phyloP scores from a whole-genome alignment of 208 protist genomes.

The Histomonas meleagridis region DNA sequence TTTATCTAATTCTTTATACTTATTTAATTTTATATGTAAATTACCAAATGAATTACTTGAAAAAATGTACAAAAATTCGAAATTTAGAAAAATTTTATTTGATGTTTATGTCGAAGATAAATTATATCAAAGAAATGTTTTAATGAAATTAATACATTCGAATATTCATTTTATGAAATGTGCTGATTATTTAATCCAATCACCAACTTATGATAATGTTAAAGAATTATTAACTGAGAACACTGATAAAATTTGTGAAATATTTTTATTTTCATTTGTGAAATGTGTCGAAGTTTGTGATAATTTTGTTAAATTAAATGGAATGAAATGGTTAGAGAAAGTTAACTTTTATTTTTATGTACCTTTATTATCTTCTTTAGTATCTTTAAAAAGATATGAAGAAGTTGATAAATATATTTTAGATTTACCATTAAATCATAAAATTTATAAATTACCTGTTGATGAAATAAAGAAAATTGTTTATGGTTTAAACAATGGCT shows the following conservation, averaged over 20 bases:
- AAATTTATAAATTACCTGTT: not conserved
- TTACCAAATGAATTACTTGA: no score
- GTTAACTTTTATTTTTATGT: not conserved
- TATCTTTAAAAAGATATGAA: not conserved
- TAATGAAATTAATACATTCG: no score
- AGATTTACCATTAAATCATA: not conserved
- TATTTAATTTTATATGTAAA: no score
- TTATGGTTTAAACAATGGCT: not conserved
- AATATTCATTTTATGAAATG: no score
- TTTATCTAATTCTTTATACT: no score
- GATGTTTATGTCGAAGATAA: no score
- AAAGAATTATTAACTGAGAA: no score
- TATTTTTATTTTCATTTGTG: not conserved
- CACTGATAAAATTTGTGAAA: not conserved
- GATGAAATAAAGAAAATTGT: not conserved
- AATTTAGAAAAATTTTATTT: no score
- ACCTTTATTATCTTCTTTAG: not conserved
- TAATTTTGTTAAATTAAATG: not conserved
- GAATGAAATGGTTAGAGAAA: not conserved
- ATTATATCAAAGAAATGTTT: no score
- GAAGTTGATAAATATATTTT: conserved; percentile 8
- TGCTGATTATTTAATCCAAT: no score
- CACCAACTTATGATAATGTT: no score
- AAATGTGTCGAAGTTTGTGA: not conserved
- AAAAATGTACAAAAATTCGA: no score